Evolutionary conservation across 257 asterid species (phyloP).

Genomic region (Solanum raphanifolium): DNA sequence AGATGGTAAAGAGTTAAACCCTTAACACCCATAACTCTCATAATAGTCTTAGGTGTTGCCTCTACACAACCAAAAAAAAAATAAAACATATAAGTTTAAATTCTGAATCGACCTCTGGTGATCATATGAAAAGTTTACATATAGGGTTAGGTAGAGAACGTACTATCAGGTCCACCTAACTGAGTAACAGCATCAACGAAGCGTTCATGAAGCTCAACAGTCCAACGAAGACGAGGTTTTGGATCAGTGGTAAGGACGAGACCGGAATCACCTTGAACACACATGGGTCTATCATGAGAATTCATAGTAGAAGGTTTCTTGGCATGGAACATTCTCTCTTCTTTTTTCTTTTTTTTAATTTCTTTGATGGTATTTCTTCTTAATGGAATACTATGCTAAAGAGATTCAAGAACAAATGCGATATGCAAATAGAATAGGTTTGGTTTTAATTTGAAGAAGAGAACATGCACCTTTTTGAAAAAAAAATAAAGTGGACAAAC

Average conservation of each 20-base stretch:
- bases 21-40: slow-evolving; percentile 97
- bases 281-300: slow-evolving; percentile 27
- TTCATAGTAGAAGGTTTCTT: slow-evolving; percentile 28
- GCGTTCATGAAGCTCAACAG: slow-evolving; percentile 88
- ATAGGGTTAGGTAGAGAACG: background rate
- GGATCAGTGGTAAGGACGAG: slow-evolving; percentile 94
- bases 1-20: slow-evolving; percentile 98
- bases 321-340: slow-evolving; percentile 23
- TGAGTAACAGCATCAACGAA: slow-evolving; percentile 87
- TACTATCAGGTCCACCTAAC: slow-evolving; percentile 93
- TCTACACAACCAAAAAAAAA: slow-evolving; percentile 23
- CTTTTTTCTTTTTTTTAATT: background rate
- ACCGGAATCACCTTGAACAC: slow-evolving; percentile 66
- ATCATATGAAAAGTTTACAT: background rate
- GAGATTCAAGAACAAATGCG: slow-evolving; percentile 32
- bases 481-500: background rate
- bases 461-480: background rate
- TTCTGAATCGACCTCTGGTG: background rate
- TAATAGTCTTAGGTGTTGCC: slow-evolving; percentile 97
- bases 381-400: slow-evolving; percentile 1
- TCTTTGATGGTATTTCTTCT: background rate
- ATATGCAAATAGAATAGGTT: slow-evolving; percentile 6
- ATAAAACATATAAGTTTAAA: background rate
- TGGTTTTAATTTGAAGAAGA: slow-evolving; percentile 9
- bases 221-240: slow-evolving; percentile 91